Evolutionary conservation across 208 protist species (phyloP), one percentile per base, ranked within the genome.

Genomic region (Strigomonas culicis): DNA sequence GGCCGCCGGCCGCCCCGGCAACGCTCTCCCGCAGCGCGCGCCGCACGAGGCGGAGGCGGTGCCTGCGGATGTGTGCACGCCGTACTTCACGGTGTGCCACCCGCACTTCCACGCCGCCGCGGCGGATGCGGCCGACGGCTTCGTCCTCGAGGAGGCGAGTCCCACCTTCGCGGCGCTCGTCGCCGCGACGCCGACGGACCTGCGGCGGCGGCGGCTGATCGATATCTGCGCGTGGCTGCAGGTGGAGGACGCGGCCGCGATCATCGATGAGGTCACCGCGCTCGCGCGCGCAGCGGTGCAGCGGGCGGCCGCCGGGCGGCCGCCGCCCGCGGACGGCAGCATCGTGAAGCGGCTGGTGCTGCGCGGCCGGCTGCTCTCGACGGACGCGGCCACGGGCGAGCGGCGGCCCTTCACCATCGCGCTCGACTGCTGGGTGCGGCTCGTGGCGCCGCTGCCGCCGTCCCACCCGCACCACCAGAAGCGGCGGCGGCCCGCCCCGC

Each of bases 101-200:
- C 3, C 32, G 32, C 3, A 3, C 32, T 39, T 39, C 32, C 3
- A 3, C 32, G 32, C 10, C 10, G 32, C 32, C 32, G 32, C 32
- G 32, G 6, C 32, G 32, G 6, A 39, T 3, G 6, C 32, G 32
- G 10, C 32, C 50, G 22, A 44, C 0, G 67, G 68, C 21, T 36
- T 80, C 17, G 53, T 86, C 8, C 75, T 93, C 46, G 52, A 84
- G 11, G 79, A 82, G 11, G 80, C 79, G 28, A 86, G 75, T 50
- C 53, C 70, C 50, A 53, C 74, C 28, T 69, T 93, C 60, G 77
- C 80, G 4, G 47, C 39, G 8, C 68, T 74, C 49, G 59, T 93
- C 8, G 82, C 82, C 31, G 74, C 79, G 21, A 64, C 66, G 7
- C 60, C 72, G 0, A 43, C 51, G 22, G 41, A 74, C 15, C 52